These are phyloP conservation scores for Candida pseudocylindracea DNA, from an alignment of 1,139 yeast genomes.

Conservation along the genomic window DNA sequence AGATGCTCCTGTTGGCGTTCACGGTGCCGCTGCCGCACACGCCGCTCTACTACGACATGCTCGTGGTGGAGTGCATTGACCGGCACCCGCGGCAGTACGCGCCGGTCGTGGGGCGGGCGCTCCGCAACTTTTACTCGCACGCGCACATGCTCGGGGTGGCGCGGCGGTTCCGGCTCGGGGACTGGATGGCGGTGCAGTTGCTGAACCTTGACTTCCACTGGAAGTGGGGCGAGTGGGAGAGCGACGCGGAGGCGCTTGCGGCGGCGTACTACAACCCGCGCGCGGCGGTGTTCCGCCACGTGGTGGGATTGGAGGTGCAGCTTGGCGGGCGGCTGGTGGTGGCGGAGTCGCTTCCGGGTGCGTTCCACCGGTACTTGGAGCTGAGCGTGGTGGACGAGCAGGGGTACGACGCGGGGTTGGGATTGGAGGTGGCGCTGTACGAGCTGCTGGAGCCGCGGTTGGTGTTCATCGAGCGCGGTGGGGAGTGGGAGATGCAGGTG, in stretches of 20 bases:
- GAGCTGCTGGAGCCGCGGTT: no score
- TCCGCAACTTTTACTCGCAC: slow-evolving; percentile 59
- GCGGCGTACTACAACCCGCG: no score
- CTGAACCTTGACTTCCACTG: slow-evolving; percentile 89
- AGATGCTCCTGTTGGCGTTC: slow-evolving; percentile 58
- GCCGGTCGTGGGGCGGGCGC: slow-evolving; percentile 87
- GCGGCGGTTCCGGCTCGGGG: slow-evolving; percentile 47
- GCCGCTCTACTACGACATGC: slow-evolving; percentile 61
- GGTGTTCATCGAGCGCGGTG: no score
- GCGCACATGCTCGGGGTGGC: slow-evolving; percentile 55
- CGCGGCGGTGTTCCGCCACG: no score
- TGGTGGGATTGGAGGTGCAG: no score
- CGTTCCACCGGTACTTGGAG: no score
- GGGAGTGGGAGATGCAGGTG: no score
- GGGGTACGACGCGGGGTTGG: no score
- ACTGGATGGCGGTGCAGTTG: slow-evolving; percentile 88
- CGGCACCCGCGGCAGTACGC: slow-evolving; percentile 81
- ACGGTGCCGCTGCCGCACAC: slow-evolving; percentile 50
- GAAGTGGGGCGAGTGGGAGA: slow-evolving; percentile 96
- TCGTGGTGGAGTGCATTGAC: slow-evolving; percentile 78
- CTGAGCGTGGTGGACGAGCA: no score
- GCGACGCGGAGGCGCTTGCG: slow-evolving; percentile 15
- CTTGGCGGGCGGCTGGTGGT: no score
- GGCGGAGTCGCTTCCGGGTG: no score
- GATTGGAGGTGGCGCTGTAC: no score